These are phyloP conservation scores for Helminthosporium solani DNA, from an alignment of 2,329 filamentous ascomycete species.

Conservation along the genomic window DNA sequence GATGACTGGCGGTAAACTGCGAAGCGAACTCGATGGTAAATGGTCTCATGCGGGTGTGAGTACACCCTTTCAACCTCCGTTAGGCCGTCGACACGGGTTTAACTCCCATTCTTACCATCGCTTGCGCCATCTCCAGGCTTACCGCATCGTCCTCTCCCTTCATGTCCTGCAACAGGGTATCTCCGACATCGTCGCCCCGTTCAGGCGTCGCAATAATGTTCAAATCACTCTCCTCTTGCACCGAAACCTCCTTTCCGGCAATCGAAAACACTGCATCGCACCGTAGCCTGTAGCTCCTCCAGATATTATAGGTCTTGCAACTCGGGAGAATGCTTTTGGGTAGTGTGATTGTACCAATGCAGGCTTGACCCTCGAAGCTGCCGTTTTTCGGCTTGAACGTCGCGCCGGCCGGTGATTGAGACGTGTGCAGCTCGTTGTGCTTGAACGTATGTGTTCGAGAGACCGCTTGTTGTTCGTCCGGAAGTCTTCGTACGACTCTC, in stretches of 20 bases:
- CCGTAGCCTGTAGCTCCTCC: slow-evolving; percentile 14
- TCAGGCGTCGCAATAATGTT: slow-evolving; percentile 13
- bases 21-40: neutral
- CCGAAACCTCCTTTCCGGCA: slow-evolving; percentile 12
- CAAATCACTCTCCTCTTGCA: slow-evolving; percentile 10
- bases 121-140: slow-evolving; percentile 10
- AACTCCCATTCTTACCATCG: slow-evolving; percentile 1
- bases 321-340: slow-evolving; percentile 9
- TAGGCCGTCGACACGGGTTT: neutral
- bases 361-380: slow-evolving; percentile 8
- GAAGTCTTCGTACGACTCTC: slow-evolving; percentile 2
- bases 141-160: slow-evolving; percentile 7
- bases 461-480: neutral
- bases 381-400: slow-evolving; percentile 12
- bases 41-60: neutral
- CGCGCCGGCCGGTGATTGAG: neutral
- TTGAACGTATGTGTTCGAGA: slow-evolving; percentile 11
- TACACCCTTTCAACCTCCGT: neutral
- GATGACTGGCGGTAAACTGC: neutral
- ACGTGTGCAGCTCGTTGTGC: slow-evolving; percentile 1
- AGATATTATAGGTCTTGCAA: slow-evolving; percentile 18
- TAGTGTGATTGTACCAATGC: slow-evolving; percentile 6
- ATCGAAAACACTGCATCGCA: slow-evolving; percentile 6
- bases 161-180: neutral
- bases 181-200: neutral